These are phyloP conservation scores for Cyclotella sp. DNA, from an alignment of 108 stramenopile genomes.

Conservation along the genomic window DNA sequence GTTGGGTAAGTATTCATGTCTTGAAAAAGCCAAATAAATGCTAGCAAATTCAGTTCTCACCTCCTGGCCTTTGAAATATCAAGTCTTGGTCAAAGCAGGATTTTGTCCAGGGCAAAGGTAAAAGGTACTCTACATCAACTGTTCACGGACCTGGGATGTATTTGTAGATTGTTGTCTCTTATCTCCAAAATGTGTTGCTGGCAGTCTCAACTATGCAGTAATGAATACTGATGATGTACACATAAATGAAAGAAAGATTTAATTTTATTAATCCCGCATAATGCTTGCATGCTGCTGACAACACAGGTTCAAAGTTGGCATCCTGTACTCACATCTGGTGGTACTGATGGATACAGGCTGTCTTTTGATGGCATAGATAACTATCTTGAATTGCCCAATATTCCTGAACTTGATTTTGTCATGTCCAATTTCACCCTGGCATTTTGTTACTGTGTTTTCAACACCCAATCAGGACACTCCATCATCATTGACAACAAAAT, in stretches of 20 bases:
- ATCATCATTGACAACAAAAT: constrained; percentile 30
- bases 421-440: constrained; percentile 22
- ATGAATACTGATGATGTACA: no score
- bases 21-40: neutral
- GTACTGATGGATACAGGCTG: neutral
- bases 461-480: constrained; percentile 19
- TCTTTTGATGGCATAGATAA: constrained; percentile 17
- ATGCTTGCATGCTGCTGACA: no score
- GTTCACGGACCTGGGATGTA: constrained; percentile 3
- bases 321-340: constrained; percentile 12
- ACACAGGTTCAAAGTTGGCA: constrained; percentile 9
- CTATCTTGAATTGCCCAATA: constrained; percentile 21
- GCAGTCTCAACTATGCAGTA: no score
- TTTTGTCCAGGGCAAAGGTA: constrained; percentile 11
- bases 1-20: neutral
- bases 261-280: no score
- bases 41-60: neutral
- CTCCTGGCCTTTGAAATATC: no score
- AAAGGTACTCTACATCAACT: constrained; percentile 1
- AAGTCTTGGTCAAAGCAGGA: neutral
- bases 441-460: constrained; percentile 28
- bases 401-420: constrained; percentile 11
- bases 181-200: no score
- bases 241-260: no score
- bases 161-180: neutral